A percentile compares a stretch with the other conserved stretches of the same genome.
Evolutionary conservation across 331 rosid species (phyloP).

Genomic region (Malus hybrid): DNA sequence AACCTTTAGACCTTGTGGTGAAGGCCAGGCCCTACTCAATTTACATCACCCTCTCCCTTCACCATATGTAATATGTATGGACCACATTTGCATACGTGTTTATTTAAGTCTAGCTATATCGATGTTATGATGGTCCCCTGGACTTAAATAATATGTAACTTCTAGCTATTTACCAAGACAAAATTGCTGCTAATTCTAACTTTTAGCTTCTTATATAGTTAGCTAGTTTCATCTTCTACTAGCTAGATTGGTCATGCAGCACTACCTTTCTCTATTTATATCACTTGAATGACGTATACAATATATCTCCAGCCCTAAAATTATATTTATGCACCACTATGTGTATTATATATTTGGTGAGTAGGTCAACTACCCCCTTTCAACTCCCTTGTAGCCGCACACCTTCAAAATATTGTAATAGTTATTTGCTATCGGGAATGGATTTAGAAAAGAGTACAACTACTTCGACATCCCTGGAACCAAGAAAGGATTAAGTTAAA

Average conservation of each 20-base stretch:
- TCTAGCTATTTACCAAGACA: background rate
- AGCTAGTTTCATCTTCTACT: background rate
- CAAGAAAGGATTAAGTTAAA: no score
- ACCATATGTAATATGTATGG: background rate
- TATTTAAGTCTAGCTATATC: background rate
- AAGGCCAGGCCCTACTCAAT: conserved; percentile 2
- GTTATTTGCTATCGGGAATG: background rate
- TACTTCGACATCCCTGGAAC: no score
- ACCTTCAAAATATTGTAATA: background rate
- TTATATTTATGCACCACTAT: background rate
- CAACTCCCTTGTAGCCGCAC: background rate
- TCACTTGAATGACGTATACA: no score
- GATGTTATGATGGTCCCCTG: background rate
- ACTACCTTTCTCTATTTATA: no score
- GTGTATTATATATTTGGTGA: background rate
- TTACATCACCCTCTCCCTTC: background rate
- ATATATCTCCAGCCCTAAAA: no score
- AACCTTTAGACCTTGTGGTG: background rate
- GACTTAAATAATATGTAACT: background rate
- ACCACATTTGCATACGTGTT: background rate
- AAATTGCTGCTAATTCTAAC: background rate
- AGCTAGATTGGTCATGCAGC: background rate
- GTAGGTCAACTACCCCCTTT: background rate
- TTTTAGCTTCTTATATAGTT: background rate
- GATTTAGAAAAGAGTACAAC: no score